Percentiles rank a stretch among this genome's conserved stretches.
Conservation (phyloP, 352 stramenopile genomes). For the Phytopythium vexans region DNA sequence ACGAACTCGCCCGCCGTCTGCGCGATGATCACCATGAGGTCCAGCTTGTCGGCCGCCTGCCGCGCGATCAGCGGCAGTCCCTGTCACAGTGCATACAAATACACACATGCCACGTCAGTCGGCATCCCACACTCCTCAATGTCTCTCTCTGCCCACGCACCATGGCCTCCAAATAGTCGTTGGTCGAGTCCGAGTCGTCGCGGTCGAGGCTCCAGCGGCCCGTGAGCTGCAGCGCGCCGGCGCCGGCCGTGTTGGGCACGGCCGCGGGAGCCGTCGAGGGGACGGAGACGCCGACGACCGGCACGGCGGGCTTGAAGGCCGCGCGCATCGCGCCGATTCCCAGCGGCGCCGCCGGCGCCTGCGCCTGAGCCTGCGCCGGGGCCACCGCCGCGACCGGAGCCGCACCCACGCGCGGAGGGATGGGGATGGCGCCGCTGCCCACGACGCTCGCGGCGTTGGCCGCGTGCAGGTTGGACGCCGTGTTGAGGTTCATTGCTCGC, state of each 20-base stretch:
- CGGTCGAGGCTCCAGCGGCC: conserved; percentile 83
- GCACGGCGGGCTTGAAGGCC: conserved; percentile 61
- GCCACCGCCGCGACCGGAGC: conserved; percentile 18
- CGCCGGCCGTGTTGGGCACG: conserved; percentile 69
- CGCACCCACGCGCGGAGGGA: conserved; percentile 42
- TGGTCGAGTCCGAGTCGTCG: conserved; percentile 87
- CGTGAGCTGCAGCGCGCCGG: conserved; percentile 75
- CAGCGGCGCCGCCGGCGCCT: conserved; percentile 21
- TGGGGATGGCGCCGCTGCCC: conserved; percentile 64
- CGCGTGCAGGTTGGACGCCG: conserved; percentile 69
- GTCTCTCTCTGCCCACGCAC: conserved; percentile 9
- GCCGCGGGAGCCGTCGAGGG: conserved; percentile 20
- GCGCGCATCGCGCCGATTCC: conserved; percentile 64
- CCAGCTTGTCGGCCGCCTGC: conserved; percentile 84
- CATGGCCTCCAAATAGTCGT: conserved; percentile 89
- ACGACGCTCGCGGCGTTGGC: conserved; percentile 80
- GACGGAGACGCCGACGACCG: conserved; percentile 25
- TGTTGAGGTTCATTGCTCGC: conserved; percentile 30
- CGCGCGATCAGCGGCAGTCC: conserved; percentile 82
- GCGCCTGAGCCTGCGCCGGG: conserved; percentile 21
- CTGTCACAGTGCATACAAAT: conserved; percentile 11
- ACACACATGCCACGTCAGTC: not conserved
- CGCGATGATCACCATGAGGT: conserved; percentile 88
- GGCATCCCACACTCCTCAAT: no score
- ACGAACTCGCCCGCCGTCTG: conserved; percentile 81